Evolutionary conservation across 2,329 filamentous ascomycete species (phyloP), one percentile per base, ranked within the genome.

Genomic region (Pezicula radicicola): DNA sequence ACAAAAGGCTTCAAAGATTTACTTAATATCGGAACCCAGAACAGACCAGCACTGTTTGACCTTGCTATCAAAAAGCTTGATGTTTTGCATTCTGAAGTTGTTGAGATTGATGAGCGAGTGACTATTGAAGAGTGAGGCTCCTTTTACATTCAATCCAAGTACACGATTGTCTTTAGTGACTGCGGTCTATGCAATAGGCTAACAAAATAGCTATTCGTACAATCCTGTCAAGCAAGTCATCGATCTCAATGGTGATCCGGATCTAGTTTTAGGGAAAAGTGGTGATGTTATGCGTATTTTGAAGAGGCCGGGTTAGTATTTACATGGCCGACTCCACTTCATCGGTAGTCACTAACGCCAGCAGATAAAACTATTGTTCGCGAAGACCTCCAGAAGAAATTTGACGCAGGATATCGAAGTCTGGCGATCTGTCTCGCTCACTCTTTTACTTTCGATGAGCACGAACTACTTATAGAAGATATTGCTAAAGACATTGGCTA

Each of bases 381-480:
- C 55, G 66, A 74, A 12, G 81, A 89, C 63, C 69, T 92, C 41
- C 77, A 89, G 66, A 75, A 77, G 5, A 75, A 96, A 3, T 88
- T 82, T 55, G 81, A 88, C 55, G 73, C 77, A 30, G 89, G 89
- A 0, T 85, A 94, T 60, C 79, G 79, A 56, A 95, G 89, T 66
- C 86, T 97, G 60, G 91, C 92, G 3, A 89, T 97, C 2, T 95
- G 90, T 61, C 72, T 97, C 52, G 91, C 96, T 85, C 92, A 97
- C 66, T 88, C 88, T 5, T 97, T 96, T 66, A 96, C 91, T 0
- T 97, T 90, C 63, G 91, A 90, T 1, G 83, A 88, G 46, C 92
- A 97, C 61, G 92, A 97, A 66, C 84, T 85, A 1, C 65, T 91
- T 40, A 78, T 96, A 9, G 91, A 91, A 15, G 80, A 77, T 58